Evolutionary conservation across 306 rosid species (phyloP).

Genomic region (Dryas octopetala): DNA sequence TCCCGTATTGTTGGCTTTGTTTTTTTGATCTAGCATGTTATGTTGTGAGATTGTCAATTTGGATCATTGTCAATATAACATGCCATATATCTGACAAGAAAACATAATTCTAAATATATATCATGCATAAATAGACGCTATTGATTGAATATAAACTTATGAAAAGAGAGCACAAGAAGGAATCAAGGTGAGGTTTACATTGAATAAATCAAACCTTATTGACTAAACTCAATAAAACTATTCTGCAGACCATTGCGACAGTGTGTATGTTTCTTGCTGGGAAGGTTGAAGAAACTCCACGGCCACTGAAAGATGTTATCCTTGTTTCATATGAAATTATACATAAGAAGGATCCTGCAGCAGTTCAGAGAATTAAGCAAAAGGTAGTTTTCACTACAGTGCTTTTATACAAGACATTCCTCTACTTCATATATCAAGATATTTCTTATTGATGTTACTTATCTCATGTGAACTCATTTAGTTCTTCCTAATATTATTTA

Average conservation of each 20-base stretch:
- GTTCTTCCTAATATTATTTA: not conserved
- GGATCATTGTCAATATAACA: too few species aligned
- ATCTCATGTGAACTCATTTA: not conserved
- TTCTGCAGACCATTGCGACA: slow-evolving; percentile 88
- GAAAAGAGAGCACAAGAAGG: not conserved
- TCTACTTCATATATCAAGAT: not conserved
- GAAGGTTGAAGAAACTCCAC: slow-evolving; percentile 98
- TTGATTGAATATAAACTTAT: too few species aligned
- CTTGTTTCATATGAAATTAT: slow-evolving; percentile 91
- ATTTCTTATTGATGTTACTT: not conserved
- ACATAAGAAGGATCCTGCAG: slow-evolving; percentile 87
- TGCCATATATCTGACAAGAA: too few species aligned
- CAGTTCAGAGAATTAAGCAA: slow-evolving; percentile 85
- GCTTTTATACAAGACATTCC: not conserved
- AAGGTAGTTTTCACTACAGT: slow-evolving; percentile 56
- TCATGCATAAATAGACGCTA: too few species aligned
- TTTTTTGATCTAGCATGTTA: not conserved
- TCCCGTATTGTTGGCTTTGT: not conserved
- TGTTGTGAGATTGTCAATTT: too few species aligned
- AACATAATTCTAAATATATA: too few species aligned
- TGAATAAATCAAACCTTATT: slow-evolving; percentile 18
- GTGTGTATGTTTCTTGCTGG: slow-evolving; percentile 99
- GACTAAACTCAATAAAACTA: slow-evolving; percentile 33
- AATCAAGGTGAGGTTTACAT: slow-evolving; percentile 1
- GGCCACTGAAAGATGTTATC: slow-evolving; percentile 92